Base-by-base conservation (phyloP, 306 rosid genomes). In the Vigna reflexopilosa region DNA sequence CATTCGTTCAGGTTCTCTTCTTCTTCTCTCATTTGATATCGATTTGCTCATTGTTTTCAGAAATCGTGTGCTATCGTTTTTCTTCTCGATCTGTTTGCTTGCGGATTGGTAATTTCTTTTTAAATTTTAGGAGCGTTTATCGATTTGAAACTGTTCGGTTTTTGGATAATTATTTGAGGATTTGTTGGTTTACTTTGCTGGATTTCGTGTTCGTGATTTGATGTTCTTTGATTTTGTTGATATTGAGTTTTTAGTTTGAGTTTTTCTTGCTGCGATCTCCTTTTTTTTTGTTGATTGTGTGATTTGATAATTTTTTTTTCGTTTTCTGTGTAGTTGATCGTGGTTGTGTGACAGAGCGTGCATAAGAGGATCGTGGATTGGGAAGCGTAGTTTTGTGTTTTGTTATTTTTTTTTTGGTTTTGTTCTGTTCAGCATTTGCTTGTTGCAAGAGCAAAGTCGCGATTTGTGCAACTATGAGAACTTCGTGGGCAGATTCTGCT, bases 401-500 rank as follows among this genome's bases (percentile, higher is more conserved):
- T 59, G 7, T 5, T 28, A 16, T 56, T 20, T 28, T 56, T 30
- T 61, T 58, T 4, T 8, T 2, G 34, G 2, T 6, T 67, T 79
- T 51, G 49, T 54, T 66, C 44, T 66, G 72, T 56, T 67, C 64
- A 50, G 80, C 74, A 79, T 81, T 83, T 85, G 82, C 26, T 78
- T 66, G 45, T 64, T 64, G 15, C 77, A 74, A 64, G 80, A 75
- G 76, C 70, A 49, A 73, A 49, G 74, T 67, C 57, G 57, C 59
- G 62, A 10, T 65, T 69, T 77, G 62, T 30, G 87, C 85, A 82
- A 78, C 64, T 58, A 86, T 86, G 92, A 86, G 82, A 78, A 80
- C 82, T 80, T 86, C 97, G 54, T 91, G 92, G 97, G 92, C 86
- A 34, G 91, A 89, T 82, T 86, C 94, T 76, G 97, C 80, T 44